These are phyloP conservation scores for Pisolithus orientalis DNA, from an alignment of 768 basidiomycete species.

Conservation along the genomic window DNA sequence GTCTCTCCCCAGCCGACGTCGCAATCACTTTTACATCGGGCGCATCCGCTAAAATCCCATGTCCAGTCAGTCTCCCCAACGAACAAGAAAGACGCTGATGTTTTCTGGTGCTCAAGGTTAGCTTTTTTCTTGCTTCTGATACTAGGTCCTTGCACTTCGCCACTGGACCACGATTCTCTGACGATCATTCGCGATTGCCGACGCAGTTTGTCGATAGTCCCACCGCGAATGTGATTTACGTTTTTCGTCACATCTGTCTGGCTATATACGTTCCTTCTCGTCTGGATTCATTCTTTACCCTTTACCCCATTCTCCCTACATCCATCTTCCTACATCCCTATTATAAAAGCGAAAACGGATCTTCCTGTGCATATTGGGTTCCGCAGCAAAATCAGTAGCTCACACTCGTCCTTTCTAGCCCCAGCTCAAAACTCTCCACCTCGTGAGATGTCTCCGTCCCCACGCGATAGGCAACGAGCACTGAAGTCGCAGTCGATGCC, in stretches of 20 bases:
- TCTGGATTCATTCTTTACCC: slow-evolving; percentile 1
- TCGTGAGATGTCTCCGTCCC: slow-evolving; percentile 39
- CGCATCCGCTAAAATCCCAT: slow-evolving; percentile 32
- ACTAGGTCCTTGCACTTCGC: slow-evolving; percentile 9
- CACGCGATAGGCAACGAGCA: slow-evolving; percentile 44
- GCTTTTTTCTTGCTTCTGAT: slow-evolving; percentile 21
- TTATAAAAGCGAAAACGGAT: slow-evolving; percentile 6
- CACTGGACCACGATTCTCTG: slow-evolving; percentile 1
- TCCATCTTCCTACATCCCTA: background rate
- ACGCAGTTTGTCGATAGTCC: slow-evolving; percentile 17
- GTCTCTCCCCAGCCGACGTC: slow-evolving; percentile 17
- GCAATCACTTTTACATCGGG: slow-evolving; percentile 11
- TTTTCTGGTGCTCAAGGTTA: slow-evolving; percentile 45
- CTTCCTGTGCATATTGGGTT: slow-evolving; percentile 2
- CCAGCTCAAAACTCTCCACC: slow-evolving; percentile 27
- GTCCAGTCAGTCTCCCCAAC: slow-evolving; percentile 57
- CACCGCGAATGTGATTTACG: slow-evolving; percentile 29
- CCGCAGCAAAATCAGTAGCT: slow-evolving; percentile 3
- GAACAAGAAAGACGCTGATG: slow-evolving; percentile 46
- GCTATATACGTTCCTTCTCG: slow-evolving; percentile 3
- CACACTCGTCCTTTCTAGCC: slow-evolving; percentile 9
- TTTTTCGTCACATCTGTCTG: slow-evolving; percentile 10
- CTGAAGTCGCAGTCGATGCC: slow-evolving; percentile 59
- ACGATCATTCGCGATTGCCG: slow-evolving; percentile 12
- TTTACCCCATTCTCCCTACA: background rate